Conservation (phyloP, 2,329 filamentous ascomycete genomes). For the Sarocladium brachiariae region DNA sequence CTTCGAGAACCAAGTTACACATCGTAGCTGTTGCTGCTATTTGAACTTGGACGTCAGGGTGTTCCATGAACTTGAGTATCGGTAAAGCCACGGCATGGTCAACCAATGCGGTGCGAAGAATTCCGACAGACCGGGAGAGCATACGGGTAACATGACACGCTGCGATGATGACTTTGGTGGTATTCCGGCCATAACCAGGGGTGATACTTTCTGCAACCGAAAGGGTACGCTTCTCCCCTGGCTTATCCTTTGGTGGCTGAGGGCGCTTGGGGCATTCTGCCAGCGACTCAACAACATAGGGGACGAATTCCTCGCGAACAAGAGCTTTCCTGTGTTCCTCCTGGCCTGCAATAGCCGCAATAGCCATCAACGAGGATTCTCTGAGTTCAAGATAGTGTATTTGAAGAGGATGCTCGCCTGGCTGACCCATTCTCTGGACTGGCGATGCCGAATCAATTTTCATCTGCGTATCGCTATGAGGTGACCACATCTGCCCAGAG, state of each 20-base stretch:
- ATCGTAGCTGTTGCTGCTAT: conserved; percentile 79
- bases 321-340: conserved; percentile 79
- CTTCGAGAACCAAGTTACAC: conserved; percentile 79
- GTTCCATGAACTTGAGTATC: conserved; percentile 66
- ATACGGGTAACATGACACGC: conserved; percentile 78
- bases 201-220: conserved; percentile 17
- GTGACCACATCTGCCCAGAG: conserved; percentile 28
- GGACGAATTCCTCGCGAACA: conserved; percentile 72
- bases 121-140: conserved; percentile 76
- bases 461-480: conserved; percentile 27
- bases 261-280: conserved; percentile 47
- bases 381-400: conserved; percentile 69
- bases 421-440: conserved; percentile 46
- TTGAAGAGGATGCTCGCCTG: conserved; percentile 52
- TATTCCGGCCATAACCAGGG: conserved; percentile 62
- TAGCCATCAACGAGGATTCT: conserved; percentile 67
- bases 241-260: conserved; percentile 33
- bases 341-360: conserved; percentile 77
- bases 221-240: conserved; percentile 22
- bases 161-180: conserved; percentile 70
- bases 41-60: conserved; percentile 71
- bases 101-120: conserved; percentile 78
- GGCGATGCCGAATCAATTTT: conserved; percentile 26
- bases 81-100: conserved; percentile 78
- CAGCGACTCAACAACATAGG: conserved; percentile 78